Percentiles rank a stretch among this genome's conserved stretches.
Conservation (phyloP, 2,329 filamentous ascomycete genomes). For the Corinectria fuckeliana region DNA sequence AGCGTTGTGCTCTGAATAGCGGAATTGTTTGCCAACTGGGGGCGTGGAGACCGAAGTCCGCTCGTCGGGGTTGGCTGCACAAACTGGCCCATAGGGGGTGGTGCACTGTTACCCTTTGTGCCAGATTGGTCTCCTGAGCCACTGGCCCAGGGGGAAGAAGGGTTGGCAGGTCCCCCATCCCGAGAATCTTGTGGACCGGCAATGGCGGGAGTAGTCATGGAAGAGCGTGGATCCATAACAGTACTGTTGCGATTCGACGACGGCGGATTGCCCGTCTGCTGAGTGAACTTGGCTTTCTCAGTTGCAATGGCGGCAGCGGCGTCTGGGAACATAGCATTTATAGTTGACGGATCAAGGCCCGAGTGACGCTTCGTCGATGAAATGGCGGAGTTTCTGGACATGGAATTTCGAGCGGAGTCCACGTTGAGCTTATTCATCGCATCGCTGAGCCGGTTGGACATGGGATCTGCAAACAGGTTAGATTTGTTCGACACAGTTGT, state of each 20-base stretch:
- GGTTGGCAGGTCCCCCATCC: constrained; percentile 33
- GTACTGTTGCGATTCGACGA: constrained; percentile 93
- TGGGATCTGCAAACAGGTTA: constrained; percentile 71
- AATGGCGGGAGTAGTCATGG: constrained; percentile 77
- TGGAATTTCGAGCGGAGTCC: constrained; percentile 84
- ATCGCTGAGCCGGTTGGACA: constrained; percentile 95
- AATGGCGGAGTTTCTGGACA: constrained; percentile 80
- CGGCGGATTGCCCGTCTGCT: constrained; percentile 89
- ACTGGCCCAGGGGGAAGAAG: constrained; percentile 78
- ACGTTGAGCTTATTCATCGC: constrained; percentile 95
- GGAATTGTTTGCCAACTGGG: constrained; percentile 68
- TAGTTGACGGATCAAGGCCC: constrained; percentile 88
- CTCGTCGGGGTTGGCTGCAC: constrained; percentile 79
- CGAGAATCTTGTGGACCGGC: constrained; percentile 57
- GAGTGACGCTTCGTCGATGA: constrained; percentile 85
- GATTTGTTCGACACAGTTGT: background rate
- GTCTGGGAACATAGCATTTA: constrained; percentile 99
- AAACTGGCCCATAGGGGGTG: constrained; percentile 93
- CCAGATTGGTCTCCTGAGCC: constrained; percentile 57
- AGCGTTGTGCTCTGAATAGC: constrained; percentile 87
- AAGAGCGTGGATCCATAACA: constrained; percentile 76
- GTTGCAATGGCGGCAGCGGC: constrained; percentile 98
- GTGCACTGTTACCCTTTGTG: constrained; percentile 79
- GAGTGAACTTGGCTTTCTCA: constrained; percentile 96
- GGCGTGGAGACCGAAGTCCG: constrained; percentile 79